Evolutionary conservation across 345 rosid genomes (phyloP).

Genomic region (Euphorbia lathyris): DNA sequence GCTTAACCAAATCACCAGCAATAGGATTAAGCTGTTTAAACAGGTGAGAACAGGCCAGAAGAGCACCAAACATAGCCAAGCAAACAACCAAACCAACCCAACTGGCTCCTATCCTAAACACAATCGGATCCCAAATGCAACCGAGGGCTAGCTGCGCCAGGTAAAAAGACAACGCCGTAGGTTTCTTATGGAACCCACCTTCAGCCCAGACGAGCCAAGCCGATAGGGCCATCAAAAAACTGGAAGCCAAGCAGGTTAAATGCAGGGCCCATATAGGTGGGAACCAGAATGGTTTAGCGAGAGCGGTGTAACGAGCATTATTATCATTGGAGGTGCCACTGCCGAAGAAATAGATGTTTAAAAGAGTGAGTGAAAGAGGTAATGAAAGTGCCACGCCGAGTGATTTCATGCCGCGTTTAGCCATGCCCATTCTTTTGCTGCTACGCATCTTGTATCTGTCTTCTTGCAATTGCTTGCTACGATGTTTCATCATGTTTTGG

Average conservation of each 20-base stretch:
- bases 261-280: conserved; percentile 69
- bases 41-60: conserved; percentile 53
- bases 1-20: conserved; percentile 69
- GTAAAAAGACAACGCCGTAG: conserved; percentile 47
- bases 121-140: conserved; percentile 55
- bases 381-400: conserved; percentile 53
- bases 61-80: conserved; percentile 40
- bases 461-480: too few species aligned
- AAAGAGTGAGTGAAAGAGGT: conserved; percentile 54
- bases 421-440: conserved; percentile 46
- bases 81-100: conserved; percentile 47
- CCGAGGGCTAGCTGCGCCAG: conserved; percentile 51
- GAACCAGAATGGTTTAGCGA: conserved; percentile 44
- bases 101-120: conserved; percentile 42
- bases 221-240: conserved; percentile 66
- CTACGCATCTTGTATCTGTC: too few species aligned
- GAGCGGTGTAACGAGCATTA: conserved; percentile 16
- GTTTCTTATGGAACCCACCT: conserved; percentile 69
- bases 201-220: conserved; percentile 95
- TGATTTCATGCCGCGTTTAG: conserved; percentile 67
- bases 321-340: too few species aligned
- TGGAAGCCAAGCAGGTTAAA: conserved; percentile 39
- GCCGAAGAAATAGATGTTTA: conserved; percentile 50
- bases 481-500: too few species aligned
- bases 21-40: conserved; percentile 56